Base-by-base conservation (phyloP, 2,329 filamentous ascomycete genomes). In the Sordariomycetes sp. region DNA sequence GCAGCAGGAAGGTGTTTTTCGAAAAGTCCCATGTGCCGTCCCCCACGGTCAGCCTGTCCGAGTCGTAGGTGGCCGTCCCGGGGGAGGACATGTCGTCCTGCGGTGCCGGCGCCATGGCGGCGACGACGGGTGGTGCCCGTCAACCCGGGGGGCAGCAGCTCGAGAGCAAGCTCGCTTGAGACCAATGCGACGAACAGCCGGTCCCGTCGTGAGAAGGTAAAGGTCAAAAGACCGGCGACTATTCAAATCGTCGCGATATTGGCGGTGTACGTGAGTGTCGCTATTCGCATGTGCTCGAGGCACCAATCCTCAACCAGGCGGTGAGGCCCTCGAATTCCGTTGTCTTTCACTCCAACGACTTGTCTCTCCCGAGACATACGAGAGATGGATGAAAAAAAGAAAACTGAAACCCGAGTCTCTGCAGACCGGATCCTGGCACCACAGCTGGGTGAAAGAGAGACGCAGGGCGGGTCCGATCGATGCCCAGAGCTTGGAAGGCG, bases 21-120 rank as follows among this genome's bases (percentile, higher is more conserved):
- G 78, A 76, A 58, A 86, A 85, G 65, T 91, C 86, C 88, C 89
- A 94, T 36, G 89, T 92, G 24, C 89, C 89, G 67, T 92, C 89
- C 61, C 88, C 88, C 17, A 92, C 87, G 57, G 75, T 77, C 77
- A 91, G 76, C n/a, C 84, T 88, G 65, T 84, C 77, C 55, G 86
- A 90, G 63, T 79, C 77, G 71, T 92, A 92, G 62, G 77, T 81
- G 67, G 82, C 85, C 69, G 83, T 82, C 66, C 88, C 88, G 54
- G 88, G 79, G 62, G 85, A 78, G 62, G 86, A 86, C 65, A 87
- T 76, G 64, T 74, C 72, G 66, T 80, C 75, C 69, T 76, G 71
- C 67, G 76, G 71, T 74, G 80, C 76, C 74, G 80, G 80, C 81
- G 84, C 84, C 68, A 66, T 68, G 76, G 76, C 77, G 74, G 65